phyloP scores from a whole-genome alignment of 2,329 filamentous ascomycete species.

The Fusarium pilosicola region DNA sequence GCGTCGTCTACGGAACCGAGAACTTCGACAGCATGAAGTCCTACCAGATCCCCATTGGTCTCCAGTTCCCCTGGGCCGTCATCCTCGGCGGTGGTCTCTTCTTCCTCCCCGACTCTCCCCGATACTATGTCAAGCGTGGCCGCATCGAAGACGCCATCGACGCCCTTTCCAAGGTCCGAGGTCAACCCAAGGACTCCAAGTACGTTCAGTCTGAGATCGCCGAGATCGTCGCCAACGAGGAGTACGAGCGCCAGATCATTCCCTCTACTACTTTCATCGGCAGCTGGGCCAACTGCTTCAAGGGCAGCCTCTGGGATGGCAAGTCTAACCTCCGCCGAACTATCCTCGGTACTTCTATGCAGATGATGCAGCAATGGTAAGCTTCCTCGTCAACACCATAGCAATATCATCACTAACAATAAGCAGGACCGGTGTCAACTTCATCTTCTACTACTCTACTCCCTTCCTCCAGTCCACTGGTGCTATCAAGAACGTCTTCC shows the following conservation, averaged over 20 bases:
- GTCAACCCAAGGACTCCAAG: conserved; percentile 37
- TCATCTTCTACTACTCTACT: conserved; percentile 89
- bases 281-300: conserved; percentile 38
- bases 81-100: conserved; percentile 34
- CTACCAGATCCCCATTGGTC: conserved; percentile 34
- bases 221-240: conserved; percentile 81
- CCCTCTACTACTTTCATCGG: neutral
- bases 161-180: conserved; percentile 25
- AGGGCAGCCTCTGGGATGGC: conserved; percentile 46
- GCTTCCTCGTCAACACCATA: neutral
- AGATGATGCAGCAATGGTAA: conserved; percentile 81
- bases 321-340: conserved; percentile 53
- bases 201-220: conserved; percentile 35
- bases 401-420: neutral
- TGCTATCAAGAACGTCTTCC: conserved; percentile 80
- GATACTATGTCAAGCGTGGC: conserved; percentile 35
- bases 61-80: conserved; percentile 38
- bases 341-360: conserved; percentile 75
- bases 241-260: conserved; percentile 70
- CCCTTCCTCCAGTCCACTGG: conserved; percentile 84
- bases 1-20: conserved; percentile 35
- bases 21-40: conserved; percentile 13
- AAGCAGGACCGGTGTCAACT: conserved; percentile 85
- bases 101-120: conserved; percentile 37
- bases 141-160: conserved; percentile 32